phyloP scores from a whole-genome alignment of 225 moss, liverwort and hornwort species.

The Physcomitrellopsis africana region DNA sequence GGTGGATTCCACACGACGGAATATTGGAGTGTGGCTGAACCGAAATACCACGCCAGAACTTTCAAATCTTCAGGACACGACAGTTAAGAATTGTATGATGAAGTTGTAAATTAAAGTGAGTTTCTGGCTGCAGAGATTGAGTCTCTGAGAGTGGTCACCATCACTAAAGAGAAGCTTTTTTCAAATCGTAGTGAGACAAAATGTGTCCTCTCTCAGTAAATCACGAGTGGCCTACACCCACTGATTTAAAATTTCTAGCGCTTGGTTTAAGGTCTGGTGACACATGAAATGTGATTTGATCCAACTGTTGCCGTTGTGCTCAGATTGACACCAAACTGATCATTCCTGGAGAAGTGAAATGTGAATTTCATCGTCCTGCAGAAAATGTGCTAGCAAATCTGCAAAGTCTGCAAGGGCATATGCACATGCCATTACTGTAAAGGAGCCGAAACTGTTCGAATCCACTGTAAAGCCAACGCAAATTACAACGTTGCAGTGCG shows the following conservation, averaged over 20 bases:
- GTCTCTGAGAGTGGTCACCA: neutral
- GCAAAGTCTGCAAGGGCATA: constrained; percentile 37
- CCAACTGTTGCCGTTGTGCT: neutral
- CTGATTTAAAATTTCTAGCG: too few relatives aligned
- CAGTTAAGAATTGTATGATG: constrained; percentile 24
- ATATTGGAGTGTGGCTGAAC: constrained; percentile 10
- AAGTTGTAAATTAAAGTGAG: neutral
- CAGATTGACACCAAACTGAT: neutral
- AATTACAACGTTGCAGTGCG: constrained; percentile 55
- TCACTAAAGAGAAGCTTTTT: neutral
- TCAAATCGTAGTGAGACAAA: neutral
- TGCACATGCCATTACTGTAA: constrained; percentile 44
- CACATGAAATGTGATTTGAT: neutral
- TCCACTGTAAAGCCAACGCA: constrained; percentile 56
- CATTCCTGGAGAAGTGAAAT: constrained; percentile 3
- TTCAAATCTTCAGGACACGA: neutral
- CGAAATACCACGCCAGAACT: constrained; percentile 9
- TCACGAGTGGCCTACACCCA: too few relatives aligned
- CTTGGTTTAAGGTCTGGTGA: neutral
- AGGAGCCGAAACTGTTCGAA: constrained; percentile 30
- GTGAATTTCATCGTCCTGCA: neutral
- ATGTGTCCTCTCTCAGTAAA: too few relatives aligned
- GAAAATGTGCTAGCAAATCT: constrained; percentile 27
- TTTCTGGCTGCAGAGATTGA: neutral
- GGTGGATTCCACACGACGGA: constrained; percentile 10